Conservation (phyloP, 495 filamentous ascomycete genomes). For the Pseudomonodictys pantanalensis region DNA sequence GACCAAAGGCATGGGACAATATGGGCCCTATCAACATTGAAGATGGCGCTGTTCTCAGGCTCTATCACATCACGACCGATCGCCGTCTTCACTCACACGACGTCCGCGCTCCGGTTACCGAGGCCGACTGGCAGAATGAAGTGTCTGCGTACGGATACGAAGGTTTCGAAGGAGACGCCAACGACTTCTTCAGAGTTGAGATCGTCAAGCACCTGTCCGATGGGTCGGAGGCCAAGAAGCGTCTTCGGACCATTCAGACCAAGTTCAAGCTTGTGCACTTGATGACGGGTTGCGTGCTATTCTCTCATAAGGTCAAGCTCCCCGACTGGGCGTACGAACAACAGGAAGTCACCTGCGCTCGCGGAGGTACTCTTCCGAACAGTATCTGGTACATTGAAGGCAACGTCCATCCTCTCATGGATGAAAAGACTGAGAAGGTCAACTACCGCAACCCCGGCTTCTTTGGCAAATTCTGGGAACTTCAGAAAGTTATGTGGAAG, state of each 20-base stretch:
- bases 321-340: conserved; percentile 97
- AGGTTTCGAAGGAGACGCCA: conserved; percentile 94
- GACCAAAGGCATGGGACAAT: conserved; percentile 79
- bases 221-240: conserved; percentile 72
- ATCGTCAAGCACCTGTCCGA: conserved; percentile 90
- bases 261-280: conserved; percentile 93
- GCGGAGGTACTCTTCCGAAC: conserved; percentile 87
- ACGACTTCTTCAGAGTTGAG: conserved; percentile 91
- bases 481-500: conserved; percentile 99
- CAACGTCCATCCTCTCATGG: conserved; percentile 77
- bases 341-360: conserved; percentile 97
- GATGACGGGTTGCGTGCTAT: conserved; percentile 95
- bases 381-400: conserved; percentile 94
- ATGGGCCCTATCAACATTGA: conserved; percentile 65
- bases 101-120: conserved; percentile 92
- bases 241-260: conserved; percentile 88
- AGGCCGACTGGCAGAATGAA: conserved; percentile 98
- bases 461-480: conserved; percentile 97
- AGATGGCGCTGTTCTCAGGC: conserved; percentile 73
- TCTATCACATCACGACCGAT: conserved; percentile 80
- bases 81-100: conserved; percentile 95
- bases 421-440: conserved; percentile 76
- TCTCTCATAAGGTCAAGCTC: conserved; percentile 98
- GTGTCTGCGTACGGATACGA: conserved; percentile 97
- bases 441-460: conserved; percentile 95